Percentiles rank a stretch among this genome's conserved stretches.
Conservation (phyloP, 176 grass and related monocot species). For the Sorghum bicolor region Sorghum_bicolor_NCBIv3 NC_012872.2:59444501-59445000, state of each 20-base stretch:
- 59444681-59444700: not conserved
- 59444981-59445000: not conserved
- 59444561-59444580: not conserved
- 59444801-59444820: not conserved
- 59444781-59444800: conserved; percentile 3
- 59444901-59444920: not conserved
- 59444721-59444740: not conserved
- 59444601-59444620: not conserved
- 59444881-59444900: not conserved
- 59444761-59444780: not conserved
- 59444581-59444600: not conserved
- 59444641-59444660: not conserved
- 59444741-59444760: not conserved
- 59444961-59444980: conserved; percentile 8
- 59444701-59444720: not conserved
- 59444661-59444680: not conserved
- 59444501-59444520: not conserved
- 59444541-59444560: not conserved
- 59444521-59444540: not conserved
- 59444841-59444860: not conserved
- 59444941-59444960: not conserved
- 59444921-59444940: not conserved
- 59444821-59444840: not conserved
- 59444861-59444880: not conserved
- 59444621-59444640: not conserved